Percentiles rank a stretch among this genome's conserved stretches.
phyloP scores from a whole-genome alignment of 1,284 basidiomycete genomes.

The Papiliotrema flavescens region DNA sequence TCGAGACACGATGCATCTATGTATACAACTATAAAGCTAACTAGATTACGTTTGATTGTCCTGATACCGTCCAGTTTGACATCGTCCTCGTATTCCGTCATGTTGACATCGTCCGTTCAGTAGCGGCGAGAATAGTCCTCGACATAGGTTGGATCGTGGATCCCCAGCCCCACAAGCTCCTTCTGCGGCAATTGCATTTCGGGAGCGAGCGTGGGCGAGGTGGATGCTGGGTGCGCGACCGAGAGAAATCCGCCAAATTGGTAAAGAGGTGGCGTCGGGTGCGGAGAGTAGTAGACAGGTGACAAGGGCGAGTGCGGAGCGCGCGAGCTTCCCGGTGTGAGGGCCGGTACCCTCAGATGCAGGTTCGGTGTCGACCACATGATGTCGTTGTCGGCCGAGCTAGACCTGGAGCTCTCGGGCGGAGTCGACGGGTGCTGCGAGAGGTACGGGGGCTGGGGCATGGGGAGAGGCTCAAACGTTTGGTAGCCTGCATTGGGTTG shows the following conservation, averaged over 20 bases:
- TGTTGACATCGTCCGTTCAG: neutral
- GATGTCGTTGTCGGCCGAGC: constrained; percentile 13
- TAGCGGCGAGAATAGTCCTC: constrained; percentile 11
- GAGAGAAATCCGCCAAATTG: constrained; percentile 16
- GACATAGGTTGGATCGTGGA: constrained; percentile 9
- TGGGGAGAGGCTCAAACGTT: constrained; percentile 7
- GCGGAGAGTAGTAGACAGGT: constrained; percentile 22
- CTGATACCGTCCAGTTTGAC: too few relatives aligned
- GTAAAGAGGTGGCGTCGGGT: constrained; percentile 16
- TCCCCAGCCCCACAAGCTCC: constrained; percentile 27
- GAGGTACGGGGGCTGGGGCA: neutral
- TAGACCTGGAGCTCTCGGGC: constrained; percentile 19
- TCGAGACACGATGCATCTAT: neutral
- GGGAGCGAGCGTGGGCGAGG: constrained; percentile 39
- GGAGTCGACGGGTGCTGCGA: constrained; percentile 14
- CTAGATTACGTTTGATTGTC: too few relatives aligned
- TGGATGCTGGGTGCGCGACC: constrained; percentile 13
- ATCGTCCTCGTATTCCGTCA: too few relatives aligned
- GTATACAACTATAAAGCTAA: neutral
- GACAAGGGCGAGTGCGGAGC: constrained; percentile 14
- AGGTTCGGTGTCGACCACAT: constrained; percentile 18
- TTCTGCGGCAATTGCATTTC: constrained; percentile 23
- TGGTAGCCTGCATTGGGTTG: constrained; percentile 14
- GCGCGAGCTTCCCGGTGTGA: constrained; percentile 5
- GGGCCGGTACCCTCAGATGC: constrained; percentile 12